Base-by-base conservation (phyloP, 148 eudicot genomes). In the Oxyria digyna region DNA sequence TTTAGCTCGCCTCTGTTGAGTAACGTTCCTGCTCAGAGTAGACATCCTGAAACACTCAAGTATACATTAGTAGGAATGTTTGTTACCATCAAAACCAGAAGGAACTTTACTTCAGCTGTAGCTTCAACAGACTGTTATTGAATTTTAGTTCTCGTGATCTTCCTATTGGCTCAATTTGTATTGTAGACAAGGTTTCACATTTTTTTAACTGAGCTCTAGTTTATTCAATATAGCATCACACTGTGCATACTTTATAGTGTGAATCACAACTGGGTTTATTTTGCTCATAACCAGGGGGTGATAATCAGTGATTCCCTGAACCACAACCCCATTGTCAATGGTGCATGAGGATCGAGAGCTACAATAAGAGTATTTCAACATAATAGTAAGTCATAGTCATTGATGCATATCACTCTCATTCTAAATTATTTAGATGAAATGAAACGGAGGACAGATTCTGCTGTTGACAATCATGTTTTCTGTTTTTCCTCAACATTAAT, bases 321-420 rank as follows among this genome's bases (percentile, higher is more conserved):
- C 78, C 98, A 94, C 75, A 94, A 86, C 77, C 90, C 98, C 49
- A 88, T 94, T 49, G 87, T 94, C 14, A 94, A 94, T 49, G 98
- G 98, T 59, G 97, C 96, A 62, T 91, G 98, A 55, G 98, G 98
- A 74, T 90, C 97, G 27, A 97, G 98, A 78, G 89, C 98, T 63
- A 74, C 89, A 1, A 54, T 90, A 73, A 73, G 89, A 38, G 95
- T 94, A 68, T 94, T 94, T 76, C 98, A 89, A 72, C 96, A 93
- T 82, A 93, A 93, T 74, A 89, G 98, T 92, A 77, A 81, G 97
- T 33, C 35, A 4, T n/a, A n/a, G n/a, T n/a, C n/a, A n/a, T n/a
- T n/a, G n/a, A n/a, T n/a, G n/a, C n/a, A n/a, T n/a, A n/a, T n/a
- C n/a, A n/a, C n/a, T n/a, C n/a, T n/a, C n/a, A n/a, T n/a, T n/a